Base-by-base conservation (phyloP, 2,329 filamentous ascomycete genomes). In the Alternaria longipes region DNA sequence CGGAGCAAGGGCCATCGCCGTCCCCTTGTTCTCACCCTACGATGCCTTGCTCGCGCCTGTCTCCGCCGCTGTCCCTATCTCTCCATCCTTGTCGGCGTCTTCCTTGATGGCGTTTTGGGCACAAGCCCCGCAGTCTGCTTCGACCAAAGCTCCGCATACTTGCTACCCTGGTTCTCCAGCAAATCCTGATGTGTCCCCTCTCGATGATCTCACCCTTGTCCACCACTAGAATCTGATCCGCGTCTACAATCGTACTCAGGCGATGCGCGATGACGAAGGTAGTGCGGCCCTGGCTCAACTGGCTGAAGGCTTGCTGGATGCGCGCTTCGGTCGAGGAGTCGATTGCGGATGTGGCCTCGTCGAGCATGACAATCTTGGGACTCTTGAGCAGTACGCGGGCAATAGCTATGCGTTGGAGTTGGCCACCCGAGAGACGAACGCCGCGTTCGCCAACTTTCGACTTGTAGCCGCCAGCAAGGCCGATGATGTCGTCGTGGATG, bases 341-440 rank as follows among this genome's bases (percentile, higher is more conserved):
- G 86, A 97, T 93, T 53, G 92, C 92, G 46, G 91, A 92, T 57
- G 94, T 96, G 0, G 93, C 90, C 81, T 97, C 93, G 72, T 97
- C 93, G 1, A 97, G 85, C 18, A 97, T 89, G 3, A 97, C 86
- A 44, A 97, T 85, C 69, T 95, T 92, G 0, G 92, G 90, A 62
- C 87, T 87, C 79, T 94, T 94, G 75, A 96, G 87, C 50, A 94
- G 83, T n/a, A n/a, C n/a, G n/a, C n/a, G n/a, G n/a, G n/a, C n/a
- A n/a, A n/a, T n/a, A n/a, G n/a, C n/a, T n/a, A n/a, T n/a, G n/a
- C n/a, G n/a, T n/a, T n/a, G n/a, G n/a, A n/a, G n/a, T n/a, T n/a
- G n/a, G n/a, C n/a, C n/a, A n/a, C n/a, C n/a, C n/a, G n/a, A n/a
- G n/a, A n/a, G n/a, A n/a, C n/a, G n/a, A n/a, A n/a, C n/a, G n/a